These are phyloP conservation scores for Kodamaea suecica DNA, from an alignment of 1,139 yeast genomes.

Conservation along the genomic window DNA sequence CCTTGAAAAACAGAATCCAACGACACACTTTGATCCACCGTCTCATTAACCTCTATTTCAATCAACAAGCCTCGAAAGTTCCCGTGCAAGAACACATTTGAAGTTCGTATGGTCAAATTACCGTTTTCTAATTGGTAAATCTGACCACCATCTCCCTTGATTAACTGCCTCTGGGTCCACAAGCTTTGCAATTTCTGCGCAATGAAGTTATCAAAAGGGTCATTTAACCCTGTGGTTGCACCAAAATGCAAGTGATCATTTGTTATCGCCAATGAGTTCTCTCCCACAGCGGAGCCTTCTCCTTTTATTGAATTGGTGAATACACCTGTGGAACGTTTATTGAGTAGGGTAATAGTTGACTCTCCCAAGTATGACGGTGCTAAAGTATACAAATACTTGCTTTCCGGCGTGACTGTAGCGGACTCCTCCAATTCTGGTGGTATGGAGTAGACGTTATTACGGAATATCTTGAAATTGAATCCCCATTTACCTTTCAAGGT, in stretches of 20 bases:
- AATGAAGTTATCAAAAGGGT: constrained; percentile 47
- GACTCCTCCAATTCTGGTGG: constrained; percentile 38
- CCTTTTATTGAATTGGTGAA: constrained; percentile 40
- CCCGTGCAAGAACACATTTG: constrained; percentile 74
- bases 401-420: constrained; percentile 30
- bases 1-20: constrained; percentile 22
- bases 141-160: constrained; percentile 75
- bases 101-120: constrained; percentile 50
- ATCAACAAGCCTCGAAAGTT: constrained; percentile 67
- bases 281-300: constrained; percentile 25
- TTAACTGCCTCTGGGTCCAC: constrained; percentile 70
- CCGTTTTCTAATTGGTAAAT: constrained; percentile 54
- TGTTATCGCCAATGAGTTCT: constrained; percentile 28
- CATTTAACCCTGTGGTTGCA: constrained; percentile 49
- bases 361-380: constrained; percentile 53
- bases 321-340: constrained; percentile 45
- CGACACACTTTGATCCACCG: constrained; percentile 4
- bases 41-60: constrained; percentile 41
- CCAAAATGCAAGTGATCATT: constrained; percentile 40
- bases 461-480: constrained; percentile 59
- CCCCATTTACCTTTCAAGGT: constrained; percentile 59
- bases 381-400: constrained; percentile 55
- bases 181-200: constrained; percentile 62
- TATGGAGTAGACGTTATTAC: constrained; percentile 55
- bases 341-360: constrained; percentile 48